phyloP scores from a whole-genome alignment of 495 filamentous ascomycete genomes.

The Aspergillus leporis region DNA sequence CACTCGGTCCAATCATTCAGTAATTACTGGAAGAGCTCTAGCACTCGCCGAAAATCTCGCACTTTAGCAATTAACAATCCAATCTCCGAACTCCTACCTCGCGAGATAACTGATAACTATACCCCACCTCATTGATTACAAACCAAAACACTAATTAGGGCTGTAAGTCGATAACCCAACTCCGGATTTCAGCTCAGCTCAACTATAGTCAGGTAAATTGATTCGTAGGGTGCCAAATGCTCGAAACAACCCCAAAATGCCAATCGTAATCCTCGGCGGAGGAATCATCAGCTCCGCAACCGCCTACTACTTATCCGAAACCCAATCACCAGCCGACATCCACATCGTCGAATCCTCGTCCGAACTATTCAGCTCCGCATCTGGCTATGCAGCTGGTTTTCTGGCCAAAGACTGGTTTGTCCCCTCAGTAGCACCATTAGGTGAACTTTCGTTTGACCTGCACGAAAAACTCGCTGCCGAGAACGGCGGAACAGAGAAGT shows the following conservation, averaged over 20 bases:
- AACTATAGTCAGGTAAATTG: too few relatives aligned
- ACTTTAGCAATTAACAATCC: not conserved
- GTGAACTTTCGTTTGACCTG: constrained; percentile 66
- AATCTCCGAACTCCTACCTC: not conserved
- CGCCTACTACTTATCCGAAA: constrained; percentile 66
- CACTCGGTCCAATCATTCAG: not conserved
- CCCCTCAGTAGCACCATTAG: constrained; percentile 54
- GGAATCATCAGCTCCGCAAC: constrained; percentile 81
- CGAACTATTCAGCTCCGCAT: constrained; percentile 68
- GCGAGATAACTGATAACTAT: not conserved
- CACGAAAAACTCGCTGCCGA: constrained; percentile 64
- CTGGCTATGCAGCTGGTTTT: constrained; percentile 74
- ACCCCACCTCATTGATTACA: not conserved
- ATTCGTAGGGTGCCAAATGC: not conserved
- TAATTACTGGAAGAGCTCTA: not conserved
- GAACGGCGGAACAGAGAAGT: constrained; percentile 58
- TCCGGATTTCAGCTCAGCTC: too few relatives aligned
- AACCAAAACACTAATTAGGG: not conserved
- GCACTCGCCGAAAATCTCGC: not conserved
- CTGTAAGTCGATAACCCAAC: not conserved
- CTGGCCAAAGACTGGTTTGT: constrained; percentile 73
- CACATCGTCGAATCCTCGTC: constrained; percentile 68
- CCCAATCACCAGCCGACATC: constrained; percentile 52
- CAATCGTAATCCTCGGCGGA: constrained; percentile 72
- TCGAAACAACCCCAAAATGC: constrained; percentile 27